A percentile compares a stretch with the other conserved stretches of the same genome.
These are phyloP conservation scores for Barnettozyma sp. DNA, from an alignment of 805 yeast genomes.

Conservation along the genomic window DNA sequence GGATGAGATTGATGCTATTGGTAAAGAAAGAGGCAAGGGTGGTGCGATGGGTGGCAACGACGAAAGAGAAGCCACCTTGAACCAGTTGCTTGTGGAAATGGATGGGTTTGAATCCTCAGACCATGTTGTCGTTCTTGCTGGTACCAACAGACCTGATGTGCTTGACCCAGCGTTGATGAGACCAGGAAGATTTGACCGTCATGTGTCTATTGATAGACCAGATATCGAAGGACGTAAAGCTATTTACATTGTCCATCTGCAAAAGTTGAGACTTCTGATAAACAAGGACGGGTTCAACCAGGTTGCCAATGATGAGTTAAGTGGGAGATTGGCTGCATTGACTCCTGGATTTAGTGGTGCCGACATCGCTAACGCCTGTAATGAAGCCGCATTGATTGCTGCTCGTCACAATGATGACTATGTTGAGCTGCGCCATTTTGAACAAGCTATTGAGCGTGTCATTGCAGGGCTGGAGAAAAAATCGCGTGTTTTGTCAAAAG, in stretches of 20 bases:
- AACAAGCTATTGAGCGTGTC: constrained; percentile 94
- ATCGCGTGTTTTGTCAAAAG: constrained; percentile 72
- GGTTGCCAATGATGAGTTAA: constrained; percentile 48
- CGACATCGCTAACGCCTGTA: constrained; percentile 93
- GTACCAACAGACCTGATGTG: constrained; percentile 90
- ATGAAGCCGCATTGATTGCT: constrained; percentile 95
- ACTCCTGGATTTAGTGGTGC: constrained; percentile 99
- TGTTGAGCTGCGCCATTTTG: constrained; percentile 78
- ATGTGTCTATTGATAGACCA: constrained; percentile 78
- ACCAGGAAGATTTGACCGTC: constrained; percentile 94
- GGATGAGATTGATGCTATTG: constrained; percentile 95
- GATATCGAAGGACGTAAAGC: constrained; percentile 85
- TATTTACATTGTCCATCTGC: constrained; percentile 75
- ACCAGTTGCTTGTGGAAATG: constrained; percentile 91
- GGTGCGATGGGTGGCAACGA: constrained; percentile 78
- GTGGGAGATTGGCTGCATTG: constrained; percentile 86
- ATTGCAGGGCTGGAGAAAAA: constrained; percentile 94
- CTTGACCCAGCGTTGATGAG: constrained; percentile 84
- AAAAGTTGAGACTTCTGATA: constrained; percentile 44
- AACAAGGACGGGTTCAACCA: constrained; percentile 34
- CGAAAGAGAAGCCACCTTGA: constrained; percentile 88
- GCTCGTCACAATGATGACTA: constrained; percentile 73
- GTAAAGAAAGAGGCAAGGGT: constrained; percentile 73
- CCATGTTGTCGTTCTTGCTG: constrained; percentile 90
- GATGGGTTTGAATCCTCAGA: constrained; percentile 87